Evolutionary conservation across 306 rosid species (phyloP).

Genomic region (Cicer arietinum): DNA sequence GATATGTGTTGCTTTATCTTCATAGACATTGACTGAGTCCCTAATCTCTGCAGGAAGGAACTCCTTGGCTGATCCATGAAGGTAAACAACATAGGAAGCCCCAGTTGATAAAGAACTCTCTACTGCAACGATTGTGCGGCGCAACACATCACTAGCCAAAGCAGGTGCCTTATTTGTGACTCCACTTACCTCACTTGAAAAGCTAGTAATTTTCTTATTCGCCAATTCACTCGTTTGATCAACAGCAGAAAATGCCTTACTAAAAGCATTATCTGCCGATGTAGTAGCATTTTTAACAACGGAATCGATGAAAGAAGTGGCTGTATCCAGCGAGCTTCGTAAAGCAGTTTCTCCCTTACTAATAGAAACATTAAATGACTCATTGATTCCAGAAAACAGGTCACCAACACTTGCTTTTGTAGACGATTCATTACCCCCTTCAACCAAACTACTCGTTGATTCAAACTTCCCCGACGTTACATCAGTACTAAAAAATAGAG

Average conservation of each 20-base stretch:
- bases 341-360: slow-evolving; percentile 60
- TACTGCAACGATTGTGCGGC: slow-evolving; percentile 59
- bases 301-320: slow-evolving; percentile 62
- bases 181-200: slow-evolving; percentile 69
- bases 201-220: slow-evolving; percentile 54
- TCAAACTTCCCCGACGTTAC: slow-evolving; percentile 45
- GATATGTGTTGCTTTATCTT: slow-evolving; percentile 64
- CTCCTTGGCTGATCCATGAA: slow-evolving; percentile 79
- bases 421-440: slow-evolving; percentile 48
- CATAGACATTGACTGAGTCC: slow-evolving; percentile 66
- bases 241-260: slow-evolving; percentile 59
- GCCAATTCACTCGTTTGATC: slow-evolving; percentile 72
- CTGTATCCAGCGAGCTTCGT: slow-evolving; percentile 60
- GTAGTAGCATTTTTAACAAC: slow-evolving; percentile 56
- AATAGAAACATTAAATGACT: slow-evolving; percentile 62
- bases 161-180: slow-evolving; percentile 61
- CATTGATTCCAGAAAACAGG: slow-evolving; percentile 48
- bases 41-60: slow-evolving; percentile 71
- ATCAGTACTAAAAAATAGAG: slow-evolving; percentile 50
- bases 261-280: slow-evolving; percentile 60
- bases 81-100: slow-evolving; percentile 63
- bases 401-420: slow-evolving; percentile 61
- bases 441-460: slow-evolving; percentile 45
- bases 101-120: slow-evolving; percentile 75
- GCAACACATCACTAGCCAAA: slow-evolving; percentile 66